Evolutionary conservation across 176 grass and related monocot genomes (phyloP).

Genomic region (Zea luxurians): DNA sequence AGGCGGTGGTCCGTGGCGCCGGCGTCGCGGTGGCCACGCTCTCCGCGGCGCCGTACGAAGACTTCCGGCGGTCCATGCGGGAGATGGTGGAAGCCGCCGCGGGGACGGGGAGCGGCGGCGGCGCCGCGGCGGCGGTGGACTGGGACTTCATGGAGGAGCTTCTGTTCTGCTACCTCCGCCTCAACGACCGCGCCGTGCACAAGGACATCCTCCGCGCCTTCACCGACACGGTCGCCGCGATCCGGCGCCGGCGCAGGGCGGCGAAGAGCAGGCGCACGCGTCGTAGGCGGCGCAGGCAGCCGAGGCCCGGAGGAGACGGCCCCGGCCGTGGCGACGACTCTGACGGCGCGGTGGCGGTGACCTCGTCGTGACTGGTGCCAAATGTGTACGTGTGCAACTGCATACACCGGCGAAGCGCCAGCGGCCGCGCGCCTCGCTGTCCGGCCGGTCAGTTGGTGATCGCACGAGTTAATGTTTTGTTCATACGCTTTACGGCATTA

Average conservation of each 20-base stretch:
- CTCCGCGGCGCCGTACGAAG: conserved; percentile 41
- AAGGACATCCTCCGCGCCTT: conserved; percentile 54
- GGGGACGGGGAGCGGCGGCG: neutral
- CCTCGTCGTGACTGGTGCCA: neutral
- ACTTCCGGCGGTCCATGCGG: conserved; percentile 53
- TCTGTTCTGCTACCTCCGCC: conserved; percentile 53
- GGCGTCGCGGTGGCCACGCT: conserved; percentile 45
- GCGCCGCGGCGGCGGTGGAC: conserved; percentile 26
- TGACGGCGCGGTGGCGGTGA: neutral
- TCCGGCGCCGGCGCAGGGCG: conserved; percentile 27
- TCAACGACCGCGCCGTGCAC: conserved; percentile 55
- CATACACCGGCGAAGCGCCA: neutral
- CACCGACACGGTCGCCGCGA: conserved; percentile 44
- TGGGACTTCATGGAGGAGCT: conserved; percentile 63
- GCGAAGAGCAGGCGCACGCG: conserved; percentile 23
- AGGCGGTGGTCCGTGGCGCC: neutral
- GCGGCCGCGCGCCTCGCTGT: neutral
- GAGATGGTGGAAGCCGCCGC: conserved; percentile 45
- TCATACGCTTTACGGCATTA: neutral
- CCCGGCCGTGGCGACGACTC: too few species aligned
- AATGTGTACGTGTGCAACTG: too few species aligned
- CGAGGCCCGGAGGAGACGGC: neutral
- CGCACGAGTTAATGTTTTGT: neutral
- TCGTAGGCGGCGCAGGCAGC: neutral
- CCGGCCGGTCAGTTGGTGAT: neutral